phyloP scores from a whole-genome alignment of 139 green algal genomes.

The Yamagishiella unicocca region DNA sequence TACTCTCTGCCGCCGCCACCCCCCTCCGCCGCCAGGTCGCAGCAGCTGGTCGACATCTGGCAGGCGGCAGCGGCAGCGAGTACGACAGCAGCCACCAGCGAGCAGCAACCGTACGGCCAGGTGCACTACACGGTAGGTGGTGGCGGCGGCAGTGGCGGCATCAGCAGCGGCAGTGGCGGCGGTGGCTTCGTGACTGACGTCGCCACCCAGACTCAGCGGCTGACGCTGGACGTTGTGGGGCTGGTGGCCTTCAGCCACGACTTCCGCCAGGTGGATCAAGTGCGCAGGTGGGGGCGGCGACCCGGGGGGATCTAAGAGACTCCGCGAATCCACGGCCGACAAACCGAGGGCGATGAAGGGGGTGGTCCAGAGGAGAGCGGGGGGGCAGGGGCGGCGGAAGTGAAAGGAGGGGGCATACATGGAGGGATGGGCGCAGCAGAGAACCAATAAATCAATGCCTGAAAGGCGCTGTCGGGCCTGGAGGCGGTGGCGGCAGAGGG shows the following conservation, averaged over 20 bases:
- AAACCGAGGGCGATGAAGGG: too few relatives aligned
- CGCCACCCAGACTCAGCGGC: slow-evolving; percentile 73
- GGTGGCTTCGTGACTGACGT: slow-evolving; percentile 65
- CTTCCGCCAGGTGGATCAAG: slow-evolving; percentile 64
- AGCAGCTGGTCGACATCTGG: slow-evolving; percentile 60
- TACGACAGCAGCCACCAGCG: not conserved
- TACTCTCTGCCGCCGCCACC: not conserved
- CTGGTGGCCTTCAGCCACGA: slow-evolving; percentile 79
- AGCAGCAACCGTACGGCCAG: too few relatives aligned
- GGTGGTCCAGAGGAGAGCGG: too few relatives aligned
- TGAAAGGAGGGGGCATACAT: too few relatives aligned
- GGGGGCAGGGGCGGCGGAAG: too few relatives aligned
- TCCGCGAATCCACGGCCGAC: too few relatives aligned
- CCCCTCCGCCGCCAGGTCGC: slow-evolving; percentile 37
- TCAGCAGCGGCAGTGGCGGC: not conserved
- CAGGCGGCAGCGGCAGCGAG: not conserved
- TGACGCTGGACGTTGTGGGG: slow-evolving; percentile 81
- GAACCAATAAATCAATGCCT: not conserved
- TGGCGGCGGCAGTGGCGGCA: not conserved
- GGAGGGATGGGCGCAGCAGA: not conserved
- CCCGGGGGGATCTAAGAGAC: too few relatives aligned
- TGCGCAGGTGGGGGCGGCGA: not conserved
- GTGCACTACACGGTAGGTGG: too few relatives aligned
- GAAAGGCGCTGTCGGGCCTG: not conserved
- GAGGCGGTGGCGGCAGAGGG: not conserved